phyloP scores from a whole-genome alignment of 108 stramenopile species.

The Aureococcus anophagefferens region DNA sequence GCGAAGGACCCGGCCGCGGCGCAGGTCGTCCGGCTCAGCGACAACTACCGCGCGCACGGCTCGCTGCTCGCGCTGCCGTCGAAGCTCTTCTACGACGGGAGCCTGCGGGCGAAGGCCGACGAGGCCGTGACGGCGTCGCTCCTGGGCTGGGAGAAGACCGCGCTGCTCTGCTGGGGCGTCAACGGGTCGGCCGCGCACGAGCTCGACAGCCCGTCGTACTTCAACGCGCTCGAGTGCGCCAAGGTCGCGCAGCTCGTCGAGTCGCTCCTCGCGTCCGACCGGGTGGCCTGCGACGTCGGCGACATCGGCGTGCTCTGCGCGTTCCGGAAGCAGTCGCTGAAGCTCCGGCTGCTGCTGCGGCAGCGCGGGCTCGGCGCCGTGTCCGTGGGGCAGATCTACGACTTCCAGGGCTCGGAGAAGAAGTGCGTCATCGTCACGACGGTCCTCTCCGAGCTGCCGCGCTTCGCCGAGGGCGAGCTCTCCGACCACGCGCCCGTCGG shows the following conservation, averaged over 20 bases:
- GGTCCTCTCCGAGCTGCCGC: conserved; percentile 18
- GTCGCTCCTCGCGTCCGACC: conserved; percentile 12
- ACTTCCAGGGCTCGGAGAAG: conserved; percentile 45
- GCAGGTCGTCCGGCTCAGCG: neutral
- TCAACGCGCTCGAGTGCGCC: conserved; percentile 31
- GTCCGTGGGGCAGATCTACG: conserved; percentile 43
- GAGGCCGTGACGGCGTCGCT: neutral
- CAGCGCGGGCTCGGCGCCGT: conserved; percentile 13
- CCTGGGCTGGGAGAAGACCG: conserved; percentile 13
- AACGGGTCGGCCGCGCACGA: conserved; percentile 21
- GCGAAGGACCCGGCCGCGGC: neutral
- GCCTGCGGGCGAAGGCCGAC: conserved; percentile 5
- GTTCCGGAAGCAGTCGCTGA: conserved; percentile 42
- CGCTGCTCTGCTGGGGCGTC: conserved; percentile 19
- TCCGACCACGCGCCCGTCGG: conserved; percentile 11
- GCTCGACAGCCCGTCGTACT: conserved; percentile 44
- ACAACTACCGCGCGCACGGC: conserved; percentile 24
- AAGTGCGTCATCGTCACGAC: conserved; percentile 39
- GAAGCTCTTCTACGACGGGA: conserved; percentile 18
- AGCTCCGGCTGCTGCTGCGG: conserved; percentile 29
- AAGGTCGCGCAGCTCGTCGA: conserved; percentile 28
- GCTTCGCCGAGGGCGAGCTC: conserved; percentile 17
- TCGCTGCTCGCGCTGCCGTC: conserved; percentile 15
- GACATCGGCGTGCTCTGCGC: conserved; percentile 44
- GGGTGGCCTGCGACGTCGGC: conserved; percentile 13